Percentiles rank a stretch among this genome's conserved stretches.
Evolutionary conservation across 345 rosid species (phyloP).

Genomic region (Camelina hispida): DNA sequence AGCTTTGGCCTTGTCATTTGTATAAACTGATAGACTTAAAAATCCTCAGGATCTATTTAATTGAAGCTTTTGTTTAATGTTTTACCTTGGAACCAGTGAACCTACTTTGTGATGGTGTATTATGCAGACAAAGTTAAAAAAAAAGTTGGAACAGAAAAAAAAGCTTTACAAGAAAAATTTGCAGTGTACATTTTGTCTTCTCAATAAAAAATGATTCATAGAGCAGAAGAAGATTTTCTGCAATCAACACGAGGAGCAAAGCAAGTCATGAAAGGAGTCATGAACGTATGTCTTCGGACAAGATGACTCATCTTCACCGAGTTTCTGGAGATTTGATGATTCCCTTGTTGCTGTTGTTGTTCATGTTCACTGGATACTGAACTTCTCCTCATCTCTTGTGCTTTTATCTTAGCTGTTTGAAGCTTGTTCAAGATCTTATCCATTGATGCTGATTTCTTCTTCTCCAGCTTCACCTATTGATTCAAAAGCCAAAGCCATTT

Average conservation of each 20-base stretch:
- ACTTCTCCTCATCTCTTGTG: conserved; percentile 71
- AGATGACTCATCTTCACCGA: conserved; percentile 47
- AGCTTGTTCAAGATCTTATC: conserved; percentile 83
- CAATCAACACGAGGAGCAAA: conserved; percentile 55
- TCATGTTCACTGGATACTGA: conserved; percentile 47
- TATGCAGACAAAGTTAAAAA: neutral
- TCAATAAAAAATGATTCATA: neutral
- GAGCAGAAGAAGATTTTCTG: conserved; percentile 44
- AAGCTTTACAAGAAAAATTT: conserved; percentile 32
- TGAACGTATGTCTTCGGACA: conserved; percentile 47
- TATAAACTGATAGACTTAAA: conserved; percentile 27
- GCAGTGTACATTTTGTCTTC: conserved; percentile 36
- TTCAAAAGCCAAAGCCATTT: neutral
- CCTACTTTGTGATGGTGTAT: conserved; percentile 15
- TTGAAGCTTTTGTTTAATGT: conserved; percentile 12
- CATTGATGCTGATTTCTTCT: conserved; percentile 83
- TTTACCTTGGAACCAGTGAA: conserved; percentile 1
- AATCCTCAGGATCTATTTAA: conserved; percentile 8
- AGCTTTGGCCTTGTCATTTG: conserved; percentile 36
- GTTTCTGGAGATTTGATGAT: conserved; percentile 46
- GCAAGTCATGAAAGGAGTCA: conserved; percentile 57
- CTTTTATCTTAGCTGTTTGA: conserved; percentile 64
- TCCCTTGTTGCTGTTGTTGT: conserved; percentile 28
- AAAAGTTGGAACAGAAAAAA: conserved; percentile 7
- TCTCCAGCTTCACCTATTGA: conserved; percentile 83